phyloP scores from a whole-genome alignment of 176 grass and related monocot genomes.

The Oryza glumipatula region DNA sequence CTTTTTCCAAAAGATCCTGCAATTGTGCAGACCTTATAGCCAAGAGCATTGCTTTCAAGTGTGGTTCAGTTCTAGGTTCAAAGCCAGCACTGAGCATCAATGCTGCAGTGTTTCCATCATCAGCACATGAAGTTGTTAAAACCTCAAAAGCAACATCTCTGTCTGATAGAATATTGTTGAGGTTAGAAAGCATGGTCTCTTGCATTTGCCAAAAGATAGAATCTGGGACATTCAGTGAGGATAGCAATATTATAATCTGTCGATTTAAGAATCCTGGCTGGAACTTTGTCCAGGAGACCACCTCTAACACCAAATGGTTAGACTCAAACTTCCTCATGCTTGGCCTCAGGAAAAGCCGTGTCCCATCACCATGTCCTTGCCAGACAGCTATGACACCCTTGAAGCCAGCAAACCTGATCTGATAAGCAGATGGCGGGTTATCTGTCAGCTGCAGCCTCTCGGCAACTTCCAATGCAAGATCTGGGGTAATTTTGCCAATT shows the following conservation, averaged over 20 bases:
- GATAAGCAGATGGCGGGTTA: conserved; percentile 81
- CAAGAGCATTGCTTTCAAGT: conserved; percentile 76
- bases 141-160: conserved; percentile 74
- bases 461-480: conserved; percentile 80
- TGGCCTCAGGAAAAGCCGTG: conserved; percentile 61
- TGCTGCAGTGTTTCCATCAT: conserved; percentile 71
- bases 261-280: conserved; percentile 90
- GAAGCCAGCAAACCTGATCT: conserved; percentile 86
- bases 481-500: conserved; percentile 73
- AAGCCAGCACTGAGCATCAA: conserved; percentile 88
- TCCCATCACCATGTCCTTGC: conserved; percentile 53
- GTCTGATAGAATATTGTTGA: conserved; percentile 66
- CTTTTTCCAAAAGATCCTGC: conserved; percentile 65
- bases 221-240: conserved; percentile 68
- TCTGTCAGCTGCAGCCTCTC: conserved; percentile 58
- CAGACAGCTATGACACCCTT: conserved; percentile 88
- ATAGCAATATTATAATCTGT: conserved; percentile 83
- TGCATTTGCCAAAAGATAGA: conserved; percentile 68
- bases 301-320: conserved; percentile 68
- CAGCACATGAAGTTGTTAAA: conserved; percentile 72
- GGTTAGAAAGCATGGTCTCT: conserved; percentile 67
- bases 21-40: conserved; percentile 79
- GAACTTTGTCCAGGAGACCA: conserved; percentile 83
- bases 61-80: conserved; percentile 71
- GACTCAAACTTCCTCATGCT: conserved; percentile 93